phyloP scores from a whole-genome alignment of 257 asterid species.

The Scutellaria galericulata region DNA sequence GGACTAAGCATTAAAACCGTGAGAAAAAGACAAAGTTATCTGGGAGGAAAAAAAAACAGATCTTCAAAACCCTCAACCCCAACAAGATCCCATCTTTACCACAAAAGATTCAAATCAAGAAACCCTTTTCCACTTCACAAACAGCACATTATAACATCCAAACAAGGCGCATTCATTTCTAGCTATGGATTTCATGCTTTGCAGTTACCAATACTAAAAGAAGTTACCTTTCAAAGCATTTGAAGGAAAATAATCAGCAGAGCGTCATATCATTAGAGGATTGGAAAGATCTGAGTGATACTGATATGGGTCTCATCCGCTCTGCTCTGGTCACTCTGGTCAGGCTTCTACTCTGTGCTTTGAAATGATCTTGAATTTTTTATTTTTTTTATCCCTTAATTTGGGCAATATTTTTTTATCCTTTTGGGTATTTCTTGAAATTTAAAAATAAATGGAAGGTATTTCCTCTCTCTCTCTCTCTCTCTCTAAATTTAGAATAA shows the following conservation, averaged over 20 bases:
- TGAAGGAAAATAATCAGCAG: conserved; percentile 31
- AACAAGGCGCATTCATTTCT: conserved; percentile 29
- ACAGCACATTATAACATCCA: conserved; percentile 36
- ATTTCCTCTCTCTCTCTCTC: conserved; percentile 23
- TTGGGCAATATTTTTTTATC: conserved; percentile 26
- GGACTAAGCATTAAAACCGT: conserved; percentile 8
- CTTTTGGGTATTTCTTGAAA: conserved; percentile 29
- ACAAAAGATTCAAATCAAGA: conserved; percentile 38
- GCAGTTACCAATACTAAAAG: background rate
- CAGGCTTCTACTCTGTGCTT: conserved; percentile 33
- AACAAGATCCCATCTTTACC: conserved; percentile 42
- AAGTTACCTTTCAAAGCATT: conserved; percentile 48
- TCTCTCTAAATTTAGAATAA: conserved; percentile 2
- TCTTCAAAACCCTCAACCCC: conserved; percentile 41
- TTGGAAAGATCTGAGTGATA: conserved; percentile 48
- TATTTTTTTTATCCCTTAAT: conserved; percentile 2
- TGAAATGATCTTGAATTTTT: conserved; percentile 40
- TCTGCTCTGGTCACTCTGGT: conserved; percentile 31
- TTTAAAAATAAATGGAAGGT: conserved; percentile 4
- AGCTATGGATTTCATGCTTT: background rate
- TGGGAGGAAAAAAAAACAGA: conserved; percentile 26
- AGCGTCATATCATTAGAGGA: conserved; percentile 36
- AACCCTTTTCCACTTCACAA: conserved; percentile 32
- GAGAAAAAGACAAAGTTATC: conserved; percentile 26
- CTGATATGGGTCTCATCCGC: conserved; percentile 40